These are phyloP conservation scores for Solanum appendiculatum DNA, from an alignment of 257 asterid genomes.

Conservation along the genomic window DNA sequence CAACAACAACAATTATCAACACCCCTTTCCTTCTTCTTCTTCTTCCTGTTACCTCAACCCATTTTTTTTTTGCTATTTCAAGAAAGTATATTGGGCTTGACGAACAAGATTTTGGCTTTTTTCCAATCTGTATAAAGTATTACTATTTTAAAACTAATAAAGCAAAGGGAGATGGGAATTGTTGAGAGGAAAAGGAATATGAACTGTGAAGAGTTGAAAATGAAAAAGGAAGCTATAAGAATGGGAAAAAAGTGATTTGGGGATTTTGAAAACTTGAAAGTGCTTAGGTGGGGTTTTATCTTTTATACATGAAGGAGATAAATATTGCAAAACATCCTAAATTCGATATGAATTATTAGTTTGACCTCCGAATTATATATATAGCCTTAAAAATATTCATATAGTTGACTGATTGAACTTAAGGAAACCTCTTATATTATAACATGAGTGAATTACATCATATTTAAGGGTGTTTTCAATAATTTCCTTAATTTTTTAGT, in stretches of 20 bases:
- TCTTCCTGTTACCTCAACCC: background rate
- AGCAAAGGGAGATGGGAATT: background rate
- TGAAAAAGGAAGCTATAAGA: background rate
- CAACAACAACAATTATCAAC: background rate
- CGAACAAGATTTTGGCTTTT: background rate
- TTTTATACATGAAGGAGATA: too few relatives aligned
- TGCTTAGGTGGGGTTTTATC: background rate
- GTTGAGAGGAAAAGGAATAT: background rate
- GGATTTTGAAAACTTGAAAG: background rate
- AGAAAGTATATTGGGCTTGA: background rate
- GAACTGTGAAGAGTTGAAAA: background rate
- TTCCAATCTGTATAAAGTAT: background rate
- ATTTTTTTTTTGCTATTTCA: background rate
- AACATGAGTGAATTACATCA: too few relatives aligned
- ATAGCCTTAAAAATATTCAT: too few relatives aligned
- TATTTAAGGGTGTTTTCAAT: rapidly evolving
- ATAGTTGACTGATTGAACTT: too few relatives aligned
- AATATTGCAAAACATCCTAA: too few relatives aligned
- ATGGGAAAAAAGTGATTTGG: background rate
- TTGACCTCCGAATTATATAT: too few relatives aligned
- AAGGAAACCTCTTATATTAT: too few relatives aligned
- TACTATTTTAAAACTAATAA: background rate
- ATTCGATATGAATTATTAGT: too few relatives aligned
- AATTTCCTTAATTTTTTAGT: too few relatives aligned
- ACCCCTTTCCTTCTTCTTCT: background rate